phyloP scores from a whole-genome alignment of 352 stramenopile genomes.

The Achlya hypogyna region DNA sequence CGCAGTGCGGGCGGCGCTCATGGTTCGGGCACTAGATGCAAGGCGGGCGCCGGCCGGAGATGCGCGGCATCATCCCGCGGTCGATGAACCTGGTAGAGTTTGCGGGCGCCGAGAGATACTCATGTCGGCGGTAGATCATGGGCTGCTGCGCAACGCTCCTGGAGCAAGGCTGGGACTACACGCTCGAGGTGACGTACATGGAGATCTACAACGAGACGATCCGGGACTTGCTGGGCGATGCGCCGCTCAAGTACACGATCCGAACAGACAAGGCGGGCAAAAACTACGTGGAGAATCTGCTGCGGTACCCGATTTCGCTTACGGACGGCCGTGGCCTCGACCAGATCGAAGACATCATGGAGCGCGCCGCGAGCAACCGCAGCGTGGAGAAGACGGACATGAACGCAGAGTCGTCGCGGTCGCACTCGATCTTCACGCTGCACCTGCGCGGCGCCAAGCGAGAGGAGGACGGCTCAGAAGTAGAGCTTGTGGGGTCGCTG shows the following conservation, averaged over 20 bases:
- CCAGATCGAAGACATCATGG: conserved; percentile 81
- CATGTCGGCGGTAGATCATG: conserved; percentile 48
- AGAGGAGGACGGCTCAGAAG: conserved; percentile 83
- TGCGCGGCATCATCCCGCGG: conserved; percentile 97
- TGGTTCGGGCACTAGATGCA: conserved; percentile 79
- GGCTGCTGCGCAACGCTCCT: conserved; percentile 52
- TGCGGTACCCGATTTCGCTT: conserved; percentile 17
- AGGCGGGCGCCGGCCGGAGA: conserved; percentile 91
- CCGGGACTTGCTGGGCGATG: conserved; percentile 89
- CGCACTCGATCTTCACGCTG: conserved; percentile 97
- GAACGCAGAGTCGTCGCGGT: conserved; percentile 97
- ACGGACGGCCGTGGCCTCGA: conserved; percentile 68
- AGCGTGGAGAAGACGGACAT: conserved; percentile 97
- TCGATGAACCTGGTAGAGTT: conserved; percentile 80
- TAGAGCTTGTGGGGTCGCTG: conserved; percentile 87
- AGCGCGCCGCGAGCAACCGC: conserved; percentile 87
- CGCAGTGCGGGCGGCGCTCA: background rate
- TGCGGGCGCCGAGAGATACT: background rate
- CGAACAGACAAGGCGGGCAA: conserved; percentile 69
- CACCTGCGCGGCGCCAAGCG: conserved; percentile 66
- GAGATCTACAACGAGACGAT: conserved; percentile 99
- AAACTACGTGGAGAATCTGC: conserved; percentile 62
- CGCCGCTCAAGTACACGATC: conserved; percentile 60
- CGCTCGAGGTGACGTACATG: conserved; percentile 95
- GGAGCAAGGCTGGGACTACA: conserved; percentile 92